Evolutionary conservation across 1,284 basidiomycete species (phyloP), one percentile per base, ranked within the genome.

Genomic region (Ustilago sp.): DNA sequence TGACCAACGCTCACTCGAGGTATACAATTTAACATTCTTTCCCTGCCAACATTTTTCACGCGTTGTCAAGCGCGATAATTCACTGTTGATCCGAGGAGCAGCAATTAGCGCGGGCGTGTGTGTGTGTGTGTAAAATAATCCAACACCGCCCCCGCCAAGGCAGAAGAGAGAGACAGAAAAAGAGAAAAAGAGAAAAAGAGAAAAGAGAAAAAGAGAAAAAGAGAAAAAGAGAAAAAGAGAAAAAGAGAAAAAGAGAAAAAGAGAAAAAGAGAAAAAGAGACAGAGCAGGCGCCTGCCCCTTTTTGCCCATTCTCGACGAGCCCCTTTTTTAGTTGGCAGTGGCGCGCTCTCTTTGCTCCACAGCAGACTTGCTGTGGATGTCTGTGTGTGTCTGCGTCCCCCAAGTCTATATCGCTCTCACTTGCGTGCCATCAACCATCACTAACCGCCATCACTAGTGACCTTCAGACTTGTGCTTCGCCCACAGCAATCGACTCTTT

Each of bases 61-160:
- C 23, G 23, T 28, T 28, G 23, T 28, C 23, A 28, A 28, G 23
- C 3, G 23, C 23, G 23, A 28, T 2, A 28, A 28, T 28, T 3
- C 23, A 28, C 23, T 28, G 4, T 39, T 39, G 38, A 39, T 9
- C 38, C 38, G 38, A 39, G 38, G 8, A 3, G 28, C n/a, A 57
- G 41, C 43, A 45, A 45, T n/a, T 36, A 23, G 23, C 23, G 23
- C 23, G 23, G 23, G 23, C 23, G 23, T 23, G 23, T 23, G 23
- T 23, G 23, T 3, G 23, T 23, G 36, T 12, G 23, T 39, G 36
- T 36, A 56, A n/a, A 56, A 43, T 34, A 56, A 43, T 31, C 31
- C 55, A 57, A 47, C 55, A 47, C 55, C 41, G 41, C 41, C 48
- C 6, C 6, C 15, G 15, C 48, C 48, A 50, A 50, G 48, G 48